Conservation (phyloP, 257 asterid genomes). For the Solanum medicagineum region DNA sequence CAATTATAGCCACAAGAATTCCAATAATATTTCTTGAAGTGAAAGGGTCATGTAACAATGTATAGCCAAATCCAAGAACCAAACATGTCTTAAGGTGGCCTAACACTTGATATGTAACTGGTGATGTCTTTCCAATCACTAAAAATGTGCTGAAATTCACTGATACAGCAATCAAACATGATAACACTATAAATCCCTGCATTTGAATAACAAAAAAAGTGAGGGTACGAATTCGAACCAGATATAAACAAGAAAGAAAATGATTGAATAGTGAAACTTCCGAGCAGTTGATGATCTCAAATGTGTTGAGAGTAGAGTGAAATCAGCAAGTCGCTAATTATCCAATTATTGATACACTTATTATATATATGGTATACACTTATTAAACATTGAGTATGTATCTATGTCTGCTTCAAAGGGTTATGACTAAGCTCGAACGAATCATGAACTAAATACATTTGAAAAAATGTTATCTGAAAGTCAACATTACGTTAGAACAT, state of each 20-base stretch:
- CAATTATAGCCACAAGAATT: slow-evolving; percentile 65
- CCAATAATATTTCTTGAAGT: slow-evolving; percentile 64
- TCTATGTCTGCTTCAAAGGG: neutral
- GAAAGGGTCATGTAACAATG: slow-evolving; percentile 82
- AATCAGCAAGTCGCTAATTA: too few species aligned
- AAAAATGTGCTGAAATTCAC: slow-evolving; percentile 91
- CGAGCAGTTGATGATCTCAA: too few species aligned
- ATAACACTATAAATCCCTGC: slow-evolving; percentile 67
- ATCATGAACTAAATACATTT: neutral
- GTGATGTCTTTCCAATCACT: slow-evolving; percentile 93
- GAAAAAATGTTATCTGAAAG: neutral
- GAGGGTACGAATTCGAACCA: neutral
- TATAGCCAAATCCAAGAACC: slow-evolving; percentile 77
- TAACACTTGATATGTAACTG: slow-evolving; percentile 80
- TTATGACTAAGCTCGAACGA: neutral
- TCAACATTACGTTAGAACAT: neutral
- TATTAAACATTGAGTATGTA: neutral
- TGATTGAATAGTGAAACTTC: neutral
- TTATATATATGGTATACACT: neutral
- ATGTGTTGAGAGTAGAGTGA: too few species aligned
- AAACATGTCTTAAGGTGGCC: slow-evolving; percentile 89
- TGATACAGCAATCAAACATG: slow-evolving; percentile 83
- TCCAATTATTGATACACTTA: too few species aligned
- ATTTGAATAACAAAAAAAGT: neutral
- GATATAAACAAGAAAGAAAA: too few species aligned